phyloP scores from a whole-genome alignment of 805 yeast genomes.

The Starmerella sirachaensis region DNA sequence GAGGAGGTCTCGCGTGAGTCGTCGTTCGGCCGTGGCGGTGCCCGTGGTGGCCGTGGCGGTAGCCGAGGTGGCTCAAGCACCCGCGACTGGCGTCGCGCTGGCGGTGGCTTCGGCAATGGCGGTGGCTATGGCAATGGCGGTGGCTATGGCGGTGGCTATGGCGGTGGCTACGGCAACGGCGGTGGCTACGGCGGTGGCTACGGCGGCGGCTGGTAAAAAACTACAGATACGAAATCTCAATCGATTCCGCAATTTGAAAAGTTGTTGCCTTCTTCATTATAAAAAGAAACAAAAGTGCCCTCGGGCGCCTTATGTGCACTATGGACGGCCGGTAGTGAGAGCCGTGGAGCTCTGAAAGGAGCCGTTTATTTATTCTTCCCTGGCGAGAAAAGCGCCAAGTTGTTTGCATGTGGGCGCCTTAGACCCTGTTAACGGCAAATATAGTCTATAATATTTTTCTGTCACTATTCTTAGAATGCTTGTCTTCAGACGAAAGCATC shows the following conservation, averaged over 20 bases:
- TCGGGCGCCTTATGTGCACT: slow-evolving; percentile 13
- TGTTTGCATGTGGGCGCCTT: slow-evolving; percentile 13
- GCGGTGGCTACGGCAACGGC: slow-evolving; percentile 26
- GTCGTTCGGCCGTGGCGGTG: slow-evolving; percentile 41
- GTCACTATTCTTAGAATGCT: no score
- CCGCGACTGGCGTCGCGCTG: slow-evolving; percentile 25
- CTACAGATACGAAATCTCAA: no score
- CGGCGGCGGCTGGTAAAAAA: slow-evolving; percentile 11
- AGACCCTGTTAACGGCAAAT: no score
- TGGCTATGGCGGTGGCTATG: slow-evolving; percentile 22
- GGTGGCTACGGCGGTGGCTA: slow-evolving; percentile 27
- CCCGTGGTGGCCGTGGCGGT: slow-evolving; percentile 43
- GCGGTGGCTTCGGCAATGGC: slow-evolving; percentile 21
- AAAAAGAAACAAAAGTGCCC: slow-evolving; percentile 11
- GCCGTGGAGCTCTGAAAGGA: slow-evolving; percentile 5
- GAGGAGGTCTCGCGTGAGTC: slow-evolving; percentile 68
- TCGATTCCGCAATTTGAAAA: neutral
- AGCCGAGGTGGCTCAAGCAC: slow-evolving; percentile 30
- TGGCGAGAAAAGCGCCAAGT: slow-evolving; percentile 4
- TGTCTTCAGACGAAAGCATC: no score
- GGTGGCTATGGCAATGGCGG: slow-evolving; percentile 23
- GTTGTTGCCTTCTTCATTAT: neutral
- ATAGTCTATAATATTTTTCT: no score
- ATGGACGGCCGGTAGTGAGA: slow-evolving; percentile 6
- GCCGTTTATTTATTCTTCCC: slow-evolving; percentile 16